Evolutionary conservation across 352 stramenopile genomes (phyloP).

Genomic region (Phytophthora sansomeana): DNA sequence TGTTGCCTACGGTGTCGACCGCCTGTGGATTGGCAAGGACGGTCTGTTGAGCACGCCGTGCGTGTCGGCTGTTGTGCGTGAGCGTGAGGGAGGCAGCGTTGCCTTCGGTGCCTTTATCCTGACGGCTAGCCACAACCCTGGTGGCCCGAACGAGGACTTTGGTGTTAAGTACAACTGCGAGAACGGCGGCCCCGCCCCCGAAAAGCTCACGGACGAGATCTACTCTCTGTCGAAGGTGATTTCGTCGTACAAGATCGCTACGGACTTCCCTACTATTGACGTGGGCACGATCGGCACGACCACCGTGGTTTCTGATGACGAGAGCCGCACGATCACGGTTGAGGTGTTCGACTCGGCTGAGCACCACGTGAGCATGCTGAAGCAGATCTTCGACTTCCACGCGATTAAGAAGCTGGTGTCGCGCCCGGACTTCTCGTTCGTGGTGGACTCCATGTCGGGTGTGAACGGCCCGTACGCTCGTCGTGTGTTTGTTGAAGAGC

Average conservation of each 20-base stretch:
- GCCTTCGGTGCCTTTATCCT: constrained; percentile 97
- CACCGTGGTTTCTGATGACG: constrained; percentile 82
- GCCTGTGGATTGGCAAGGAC: constrained; percentile 96
- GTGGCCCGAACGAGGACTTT: constrained; percentile 98
- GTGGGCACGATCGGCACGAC: constrained; percentile 76
- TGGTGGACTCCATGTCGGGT: constrained; percentile 98
- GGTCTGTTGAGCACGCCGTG: constrained; percentile 98
- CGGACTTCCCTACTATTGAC: constrained; percentile 85
- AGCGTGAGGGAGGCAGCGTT: constrained; percentile 93
- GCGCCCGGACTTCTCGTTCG: constrained; percentile 95
- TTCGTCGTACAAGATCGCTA: constrained; percentile 93
- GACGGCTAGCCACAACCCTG: constrained; percentile 98
- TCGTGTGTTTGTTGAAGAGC: constrained; percentile 97
- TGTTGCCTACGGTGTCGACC: constrained; percentile 96
- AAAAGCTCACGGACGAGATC: constrained; percentile 98
- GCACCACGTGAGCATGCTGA: constrained; percentile 96
- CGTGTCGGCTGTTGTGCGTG: constrained; percentile 97
- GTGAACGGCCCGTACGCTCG: constrained; percentile 97
- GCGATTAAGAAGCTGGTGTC: constrained; percentile 93
- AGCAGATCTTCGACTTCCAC: constrained; percentile 98
- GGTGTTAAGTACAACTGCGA: constrained; percentile 99
- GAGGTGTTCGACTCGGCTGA: constrained; percentile 98
- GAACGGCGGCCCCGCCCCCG: constrained; percentile 97
- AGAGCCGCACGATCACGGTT: constrained; percentile 92
- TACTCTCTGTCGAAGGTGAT: constrained; percentile 97